These are phyloP conservation scores for Gossypium longicalyx DNA, from an alignment of 345 rosid genomes.

Conservation along the genomic window DNA sequence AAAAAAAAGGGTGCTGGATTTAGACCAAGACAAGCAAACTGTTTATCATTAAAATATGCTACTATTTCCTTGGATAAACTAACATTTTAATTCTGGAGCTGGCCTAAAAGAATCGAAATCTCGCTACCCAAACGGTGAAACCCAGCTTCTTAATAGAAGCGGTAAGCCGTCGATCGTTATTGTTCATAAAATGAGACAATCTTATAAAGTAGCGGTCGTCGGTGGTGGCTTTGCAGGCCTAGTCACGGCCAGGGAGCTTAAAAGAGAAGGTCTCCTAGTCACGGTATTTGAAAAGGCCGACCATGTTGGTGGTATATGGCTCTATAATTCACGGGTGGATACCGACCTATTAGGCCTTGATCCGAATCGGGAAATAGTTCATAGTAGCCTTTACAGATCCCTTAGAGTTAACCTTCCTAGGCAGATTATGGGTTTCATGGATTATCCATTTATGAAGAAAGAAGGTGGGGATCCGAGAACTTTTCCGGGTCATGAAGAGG, in stretches of 20 bases:
- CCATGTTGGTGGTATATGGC: slow-evolving; percentile 55
- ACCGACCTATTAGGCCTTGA: slow-evolving; percentile 46
- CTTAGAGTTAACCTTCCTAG: slow-evolving; percentile 59
- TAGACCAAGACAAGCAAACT: background rate
- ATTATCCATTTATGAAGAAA: slow-evolving; percentile 38
- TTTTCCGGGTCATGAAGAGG: slow-evolving; percentile 11
- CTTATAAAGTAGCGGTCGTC: background rate
- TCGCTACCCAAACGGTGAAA: background rate
- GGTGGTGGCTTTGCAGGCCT: slow-evolving; percentile 10
- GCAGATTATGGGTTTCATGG: slow-evolving; percentile 51
- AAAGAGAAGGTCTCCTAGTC: slow-evolving; percentile 47
- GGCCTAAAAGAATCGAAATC: background rate
- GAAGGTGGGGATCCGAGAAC: slow-evolving; percentile 7
- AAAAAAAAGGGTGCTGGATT: background rate
- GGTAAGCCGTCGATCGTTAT: background rate
- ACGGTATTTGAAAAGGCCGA: slow-evolving; percentile 42
- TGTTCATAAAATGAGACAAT: background rate
- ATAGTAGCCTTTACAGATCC: slow-evolving; percentile 53
- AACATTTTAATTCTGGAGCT: background rate
- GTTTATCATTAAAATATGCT: background rate
- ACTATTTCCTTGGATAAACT: background rate
- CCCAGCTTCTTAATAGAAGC: background rate
- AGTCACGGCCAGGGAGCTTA: slow-evolving; percentile 42
- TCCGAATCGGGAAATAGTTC: slow-evolving; percentile 36
- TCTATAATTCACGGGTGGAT: slow-evolving; percentile 40